These are phyloP conservation scores for Lizanozyma gosingica DNA, from an alignment of 1,139 yeast genomes.

Conservation along the genomic window DNA sequence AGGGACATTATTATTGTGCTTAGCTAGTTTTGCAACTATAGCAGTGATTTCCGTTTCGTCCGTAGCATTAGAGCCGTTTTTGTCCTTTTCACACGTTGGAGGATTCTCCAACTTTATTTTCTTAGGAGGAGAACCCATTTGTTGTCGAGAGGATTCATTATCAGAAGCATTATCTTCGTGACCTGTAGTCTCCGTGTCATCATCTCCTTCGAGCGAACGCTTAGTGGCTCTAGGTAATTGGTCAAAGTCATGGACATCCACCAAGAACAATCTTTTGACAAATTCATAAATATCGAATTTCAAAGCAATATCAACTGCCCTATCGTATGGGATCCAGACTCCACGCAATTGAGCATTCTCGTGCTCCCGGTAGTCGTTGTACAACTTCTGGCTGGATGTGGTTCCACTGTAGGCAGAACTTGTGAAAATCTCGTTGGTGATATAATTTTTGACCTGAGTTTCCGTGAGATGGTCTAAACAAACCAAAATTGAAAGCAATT, in stretches of 20 bases:
- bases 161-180: conserved; percentile 1
- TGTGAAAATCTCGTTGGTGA: conserved; percentile 25
- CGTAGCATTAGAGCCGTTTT: not conserved
- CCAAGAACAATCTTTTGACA: conserved; percentile 29
- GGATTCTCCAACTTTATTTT: conserved; percentile 4
- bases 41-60: conserved; percentile 1
- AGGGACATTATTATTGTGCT: conserved; percentile 21
- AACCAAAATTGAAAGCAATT: conserved; percentile 26
- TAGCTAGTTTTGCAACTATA: conserved; percentile 2
- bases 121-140: conserved; percentile 19
- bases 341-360: conserved; percentile 23
- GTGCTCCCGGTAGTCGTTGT: conserved; percentile 22
- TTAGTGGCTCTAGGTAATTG: conserved; percentile 22
- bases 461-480: conserved; percentile 18
- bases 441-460: conserved; percentile 20
- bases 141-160: not conserved
- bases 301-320: conserved; percentile 32
- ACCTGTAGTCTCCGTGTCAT: conserved; percentile 3
- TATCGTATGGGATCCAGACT: conserved; percentile 38
- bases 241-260: conserved; percentile 40
- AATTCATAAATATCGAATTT: conserved; percentile 35
- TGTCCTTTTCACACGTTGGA: conserved; percentile 7
- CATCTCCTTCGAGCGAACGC: conserved; percentile 8
- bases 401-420: conserved; percentile 19
- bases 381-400: conserved; percentile 10